These are phyloP conservation scores for Sungouiella blattae DNA, from an alignment of 805 yeast genomes.

Conservation along the genomic window DNA sequence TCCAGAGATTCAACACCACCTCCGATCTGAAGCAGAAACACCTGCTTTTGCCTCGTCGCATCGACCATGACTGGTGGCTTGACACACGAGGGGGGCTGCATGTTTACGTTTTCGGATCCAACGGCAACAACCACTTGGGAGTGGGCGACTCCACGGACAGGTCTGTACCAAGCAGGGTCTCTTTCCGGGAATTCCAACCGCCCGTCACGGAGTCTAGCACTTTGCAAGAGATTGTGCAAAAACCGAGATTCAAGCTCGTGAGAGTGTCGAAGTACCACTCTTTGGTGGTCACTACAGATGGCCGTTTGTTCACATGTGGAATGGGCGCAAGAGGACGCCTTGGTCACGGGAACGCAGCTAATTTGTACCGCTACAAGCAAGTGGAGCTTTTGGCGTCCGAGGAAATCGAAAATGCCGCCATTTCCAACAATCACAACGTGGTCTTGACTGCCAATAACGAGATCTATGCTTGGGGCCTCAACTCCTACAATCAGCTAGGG, in stretches of 20 bases:
- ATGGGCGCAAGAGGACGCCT: slow-evolving; percentile 67
- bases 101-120: slow-evolving; percentile 59
- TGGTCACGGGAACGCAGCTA: slow-evolving; percentile 46
- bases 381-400: slow-evolving; percentile 36
- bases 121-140: slow-evolving; percentile 61
- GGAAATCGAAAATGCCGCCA: slow-evolving; percentile 19
- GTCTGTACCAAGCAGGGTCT: slow-evolving; percentile 39
- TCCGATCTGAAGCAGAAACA: neutral
- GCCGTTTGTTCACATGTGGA: slow-evolving; percentile 60
- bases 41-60: slow-evolving; percentile 4
- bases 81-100: slow-evolving; percentile 53
- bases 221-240: slow-evolving; percentile 16
- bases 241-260: slow-evolving; percentile 46
- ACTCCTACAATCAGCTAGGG: slow-evolving; percentile 66
- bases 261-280: slow-evolving; percentile 66
- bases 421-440: slow-evolving; percentile 67
- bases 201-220: slow-evolving; percentile 4
- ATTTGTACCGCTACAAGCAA: slow-evolving; percentile 41
- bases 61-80: slow-evolving; percentile 38
- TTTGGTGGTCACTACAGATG: slow-evolving; percentile 52
- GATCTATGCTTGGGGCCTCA: slow-evolving; percentile 80
- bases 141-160: slow-evolving; percentile 56
- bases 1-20: slow-evolving; percentile 13
- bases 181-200: slow-evolving; percentile 24
- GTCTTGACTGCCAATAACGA: slow-evolving; percentile 50